Percentiles rank a stretch among this genome's conserved stretches.
Conservation (phyloP, 169 alveolate genomes). For the Babesia divergens region DNA sequence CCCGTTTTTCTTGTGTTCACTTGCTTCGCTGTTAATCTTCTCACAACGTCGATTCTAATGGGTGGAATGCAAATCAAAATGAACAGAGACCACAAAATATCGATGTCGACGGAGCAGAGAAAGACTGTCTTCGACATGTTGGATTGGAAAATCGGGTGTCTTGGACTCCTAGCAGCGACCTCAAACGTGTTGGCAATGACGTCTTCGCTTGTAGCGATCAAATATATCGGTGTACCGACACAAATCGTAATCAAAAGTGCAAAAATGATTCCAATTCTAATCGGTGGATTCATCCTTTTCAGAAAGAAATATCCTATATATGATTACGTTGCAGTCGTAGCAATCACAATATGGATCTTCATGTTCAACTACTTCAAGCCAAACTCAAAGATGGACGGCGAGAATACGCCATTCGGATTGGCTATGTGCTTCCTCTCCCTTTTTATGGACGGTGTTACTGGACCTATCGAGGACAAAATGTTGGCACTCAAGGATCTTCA, state of each 20-base stretch:
- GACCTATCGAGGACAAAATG: conserved; percentile 88
- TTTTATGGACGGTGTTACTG: conserved; percentile 87
- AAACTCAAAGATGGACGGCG: conserved; percentile 51
- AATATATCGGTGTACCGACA: conserved; percentile 85
- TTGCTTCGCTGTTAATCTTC: conserved; percentile 17
- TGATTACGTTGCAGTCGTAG: conserved; percentile 81
- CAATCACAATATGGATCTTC: conserved; percentile 80
- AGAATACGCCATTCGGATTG: conserved; percentile 79
- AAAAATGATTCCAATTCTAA: conserved; percentile 88
- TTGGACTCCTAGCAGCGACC: conserved; percentile 72
- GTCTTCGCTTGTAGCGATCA: conserved; percentile 79
- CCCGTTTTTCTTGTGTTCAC: conserved; percentile 32
- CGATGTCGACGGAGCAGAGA: background rate
- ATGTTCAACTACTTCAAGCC: conserved; percentile 77
- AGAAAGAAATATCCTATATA: conserved; percentile 85
- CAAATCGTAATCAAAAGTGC: conserved; percentile 87
- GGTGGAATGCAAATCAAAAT: conserved; percentile 9
- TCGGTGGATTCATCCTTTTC: conserved; percentile 83
- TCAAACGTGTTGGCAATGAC: conserved; percentile 80
- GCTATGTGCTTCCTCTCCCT: conserved; percentile 77
- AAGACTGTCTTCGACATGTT: conserved; percentile 29
- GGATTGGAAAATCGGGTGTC: conserved; percentile 10
- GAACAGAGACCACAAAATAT: background rate
- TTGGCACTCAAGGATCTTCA: conserved; percentile 73
- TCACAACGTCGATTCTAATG: conserved; percentile 28